A percentile compares a stretch with the other conserved stretches of the same genome.
Evolutionary conservation across 1,139 yeast genomes (phyloP).

Genomic region (Pichia sp.): DNA sequence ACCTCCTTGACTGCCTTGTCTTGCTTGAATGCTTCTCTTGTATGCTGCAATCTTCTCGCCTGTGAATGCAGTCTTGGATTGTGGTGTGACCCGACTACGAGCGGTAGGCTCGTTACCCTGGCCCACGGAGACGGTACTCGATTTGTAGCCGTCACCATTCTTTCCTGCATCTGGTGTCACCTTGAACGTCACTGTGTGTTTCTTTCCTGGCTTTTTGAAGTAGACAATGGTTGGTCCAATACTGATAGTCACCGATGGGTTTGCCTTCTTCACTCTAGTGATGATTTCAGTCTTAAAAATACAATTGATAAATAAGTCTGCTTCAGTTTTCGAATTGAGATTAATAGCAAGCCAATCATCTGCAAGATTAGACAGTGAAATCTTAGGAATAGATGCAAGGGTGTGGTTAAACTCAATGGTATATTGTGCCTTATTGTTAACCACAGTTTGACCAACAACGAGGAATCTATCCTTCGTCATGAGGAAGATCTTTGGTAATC

Average conservation of each 20-base stretch:
- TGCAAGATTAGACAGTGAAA: slow-evolving; percentile 67
- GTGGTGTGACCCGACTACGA: slow-evolving; percentile 66
- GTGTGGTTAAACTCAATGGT: slow-evolving; percentile 60
- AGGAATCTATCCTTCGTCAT: slow-evolving; percentile 54
- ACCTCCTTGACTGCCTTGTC: slow-evolving; percentile 17
- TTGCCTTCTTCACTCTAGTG: slow-evolving; percentile 63
- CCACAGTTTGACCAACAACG: slow-evolving; percentile 60
- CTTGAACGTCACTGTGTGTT: slow-evolving; percentile 65
- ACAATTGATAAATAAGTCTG: slow-evolving; percentile 77
- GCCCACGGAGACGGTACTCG: slow-evolving; percentile 77
- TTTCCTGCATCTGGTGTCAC: slow-evolving; percentile 52
- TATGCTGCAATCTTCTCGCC: slow-evolving; percentile 22
- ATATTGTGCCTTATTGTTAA: slow-evolving; percentile 66
- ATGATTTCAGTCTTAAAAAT: slow-evolving; percentile 86
- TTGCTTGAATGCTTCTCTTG: slow-evolving; percentile 16
- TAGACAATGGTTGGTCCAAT: slow-evolving; percentile 73
- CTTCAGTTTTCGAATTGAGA: slow-evolving; percentile 45
- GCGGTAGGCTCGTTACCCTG: slow-evolving; percentile 75
- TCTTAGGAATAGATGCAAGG: slow-evolving; percentile 51
- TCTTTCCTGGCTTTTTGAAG: slow-evolving; percentile 86
- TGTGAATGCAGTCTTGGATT: slow-evolving; percentile 45
- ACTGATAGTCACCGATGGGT: slow-evolving; percentile 51
- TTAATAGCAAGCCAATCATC: slow-evolving; percentile 93
- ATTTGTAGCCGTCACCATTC: slow-evolving; percentile 70
- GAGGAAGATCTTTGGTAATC: slow-evolving; percentile 67